Evolutionary conservation across 2,329 filamentous ascomycete species (phyloP), one percentile per base, ranked within the genome.

Genomic region (Penicillium concentricum): DNA sequence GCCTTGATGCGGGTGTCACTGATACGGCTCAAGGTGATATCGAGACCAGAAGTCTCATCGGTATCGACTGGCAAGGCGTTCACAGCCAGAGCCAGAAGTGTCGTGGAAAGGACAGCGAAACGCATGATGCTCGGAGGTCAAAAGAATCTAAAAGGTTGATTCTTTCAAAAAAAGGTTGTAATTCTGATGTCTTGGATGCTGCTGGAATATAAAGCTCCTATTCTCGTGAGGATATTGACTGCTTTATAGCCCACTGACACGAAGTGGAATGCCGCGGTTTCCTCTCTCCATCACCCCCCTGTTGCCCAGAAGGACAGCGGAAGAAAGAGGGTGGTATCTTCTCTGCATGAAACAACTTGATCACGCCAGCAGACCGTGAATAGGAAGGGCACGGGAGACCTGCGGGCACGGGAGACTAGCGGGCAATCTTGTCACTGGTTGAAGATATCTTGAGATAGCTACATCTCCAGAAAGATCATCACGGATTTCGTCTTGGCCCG

Each of bases 1-100:
- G 72, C 72, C 54, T 73, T 74, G 58, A 76, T 67, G 24, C 60
- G 66, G 18, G 72, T 73, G 48, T 72, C 69, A 37, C 62, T 61
- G 30, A 69, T 59, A 52, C 68, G 65, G 43, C 61, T 69, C 34
- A 76, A 63, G 20, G 67, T 67, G 30, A 76, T 66, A 39, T 72
- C 65, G n/a, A 75, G 60, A 2, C 58, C 66, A 7, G 66, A 56
- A 10, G 35, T 13, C 16, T 42, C 24, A 30, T 62, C 58, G 15
- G 16, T 45, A 10, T 66, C 52, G 41, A 63, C 56, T 35, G 67
- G 67, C n/a, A 65, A 42, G 53, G 64, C 61, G 20, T 54, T 51
- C 28, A 58, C 61, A 22, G 60, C 55, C 16, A 67, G 30, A 8
- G 63, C 64, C 41, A 71, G 47, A 32, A 70, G 56, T 12, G 62